Evolutionary conservation across 768 basidiomycete genomes (phyloP).

Genomic region (Phaeotremella skinneri): DNA sequence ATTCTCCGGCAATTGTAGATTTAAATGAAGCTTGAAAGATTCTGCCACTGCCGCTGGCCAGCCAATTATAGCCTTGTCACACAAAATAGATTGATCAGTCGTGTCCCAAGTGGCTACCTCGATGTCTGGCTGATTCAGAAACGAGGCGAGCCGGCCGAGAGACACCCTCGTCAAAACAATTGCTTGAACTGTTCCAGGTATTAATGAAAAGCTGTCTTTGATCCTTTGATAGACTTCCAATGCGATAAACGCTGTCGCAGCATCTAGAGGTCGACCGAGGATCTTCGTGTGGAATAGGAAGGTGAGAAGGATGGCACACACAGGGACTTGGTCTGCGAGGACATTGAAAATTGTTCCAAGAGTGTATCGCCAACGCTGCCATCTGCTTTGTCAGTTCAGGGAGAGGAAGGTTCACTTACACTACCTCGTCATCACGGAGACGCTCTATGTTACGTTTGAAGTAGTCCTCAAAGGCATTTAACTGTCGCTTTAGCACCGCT

Average conservation of each 20-base stretch:
- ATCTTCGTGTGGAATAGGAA: constrained; percentile 47
- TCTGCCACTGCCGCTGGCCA: constrained; percentile 34
- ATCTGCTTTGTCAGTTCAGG: constrained; percentile 15
- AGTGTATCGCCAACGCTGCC: constrained; percentile 44
- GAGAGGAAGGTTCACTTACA: constrained; percentile 19
- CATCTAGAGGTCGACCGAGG: constrained; percentile 29
- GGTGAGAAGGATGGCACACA: constrained; percentile 31
- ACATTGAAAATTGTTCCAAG: constrained; percentile 47
- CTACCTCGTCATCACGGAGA: constrained; percentile 34
- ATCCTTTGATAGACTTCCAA: constrained; percentile 39
- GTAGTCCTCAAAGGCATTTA: constrained; percentile 45
- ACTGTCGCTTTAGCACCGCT: constrained; percentile 3
- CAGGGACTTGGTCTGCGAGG: constrained; percentile 36
- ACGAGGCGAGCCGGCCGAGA: constrained; percentile 30
- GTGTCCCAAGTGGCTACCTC: constrained; percentile 10
- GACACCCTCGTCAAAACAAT: constrained; percentile 36
- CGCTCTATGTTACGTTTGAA: constrained; percentile 27
- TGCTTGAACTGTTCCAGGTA: constrained; percentile 27
- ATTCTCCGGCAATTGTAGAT: constrained; percentile 29
- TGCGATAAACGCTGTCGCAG: constrained; percentile 45
- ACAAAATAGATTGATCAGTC: constrained; percentile 8
- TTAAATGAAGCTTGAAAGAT: constrained; percentile 36
- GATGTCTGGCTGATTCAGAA: constrained; percentile 37
- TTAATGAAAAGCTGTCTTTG: constrained; percentile 23
- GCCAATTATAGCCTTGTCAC: constrained; percentile 28